Evolutionary conservation across 768 basidiomycete species (phyloP).

Genomic region (Suillus tomentosus): DNA sequence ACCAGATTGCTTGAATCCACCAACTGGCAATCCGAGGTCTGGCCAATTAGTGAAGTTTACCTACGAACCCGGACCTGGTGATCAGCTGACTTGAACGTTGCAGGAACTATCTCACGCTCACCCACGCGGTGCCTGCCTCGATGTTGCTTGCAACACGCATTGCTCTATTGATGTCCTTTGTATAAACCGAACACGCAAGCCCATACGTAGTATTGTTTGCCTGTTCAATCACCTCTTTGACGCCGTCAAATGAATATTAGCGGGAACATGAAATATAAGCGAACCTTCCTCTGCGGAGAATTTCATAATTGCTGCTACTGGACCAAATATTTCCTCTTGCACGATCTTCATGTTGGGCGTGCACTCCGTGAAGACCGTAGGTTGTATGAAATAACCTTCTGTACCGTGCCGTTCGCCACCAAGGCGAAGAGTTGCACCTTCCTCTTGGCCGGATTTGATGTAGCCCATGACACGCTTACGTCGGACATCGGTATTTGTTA

Average conservation of each 20-base stretch:
- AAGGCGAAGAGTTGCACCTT: slow-evolving; percentile 67
- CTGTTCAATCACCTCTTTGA: slow-evolving; percentile 54
- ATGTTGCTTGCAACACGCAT: slow-evolving; percentile 71
- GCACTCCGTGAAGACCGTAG: slow-evolving; percentile 73
- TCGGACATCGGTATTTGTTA: slow-evolving; percentile 77
- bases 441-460: slow-evolving; percentile 71
- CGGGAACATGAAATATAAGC: not conserved
- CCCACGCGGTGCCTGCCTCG: slow-evolving; percentile 82
- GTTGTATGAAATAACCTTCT: slow-evolving; percentile 71
- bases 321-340: slow-evolving; percentile 77
- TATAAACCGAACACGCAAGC: slow-evolving; percentile 86
- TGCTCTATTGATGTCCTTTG: slow-evolving; percentile 74
- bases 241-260: not conserved
- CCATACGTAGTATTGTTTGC: slow-evolving; percentile 92
- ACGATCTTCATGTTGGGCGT: slow-evolving; percentile 75
- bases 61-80: slow-evolving; percentile 62
- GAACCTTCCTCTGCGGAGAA: slow-evolving; percentile 61
- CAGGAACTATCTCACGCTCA: slow-evolving; percentile 26
- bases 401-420: slow-evolving; percentile 64
- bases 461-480: slow-evolving; percentile 83
- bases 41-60: slow-evolving; percentile 50
- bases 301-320: slow-evolving; percentile 74
- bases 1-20: slow-evolving; percentile 84
- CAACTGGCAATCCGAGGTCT: slow-evolving; percentile 62
- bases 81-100: slow-evolving; percentile 12